Percentiles rank a stretch among this genome's conserved stretches.
phyloP scores from a whole-genome alignment of 805 yeast species.

The Yarrowia yakushimensis region DNA sequence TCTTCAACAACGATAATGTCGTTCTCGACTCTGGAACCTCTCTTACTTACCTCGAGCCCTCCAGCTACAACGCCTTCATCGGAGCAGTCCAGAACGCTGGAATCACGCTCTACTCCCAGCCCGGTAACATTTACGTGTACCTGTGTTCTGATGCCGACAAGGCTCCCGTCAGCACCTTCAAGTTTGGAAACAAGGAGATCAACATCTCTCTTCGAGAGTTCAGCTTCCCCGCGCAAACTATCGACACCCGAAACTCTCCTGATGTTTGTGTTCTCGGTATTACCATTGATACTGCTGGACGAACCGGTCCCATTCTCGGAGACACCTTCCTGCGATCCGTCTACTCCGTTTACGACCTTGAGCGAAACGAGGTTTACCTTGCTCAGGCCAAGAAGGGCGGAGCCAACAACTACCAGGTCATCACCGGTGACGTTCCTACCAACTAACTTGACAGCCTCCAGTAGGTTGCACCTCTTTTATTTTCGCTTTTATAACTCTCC shows the following conservation, averaged over 20 bases:
- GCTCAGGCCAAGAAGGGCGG: slow-evolving; percentile 15
- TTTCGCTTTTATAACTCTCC: background rate
- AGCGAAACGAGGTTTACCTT: background rate
- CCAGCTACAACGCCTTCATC: background rate
- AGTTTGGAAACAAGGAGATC: slow-evolving; percentile 1
- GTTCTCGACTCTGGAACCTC: slow-evolving; percentile 15
- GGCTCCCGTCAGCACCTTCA: background rate
- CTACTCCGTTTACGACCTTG: slow-evolving; percentile 8
- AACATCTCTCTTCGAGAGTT: background rate
- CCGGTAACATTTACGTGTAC: background rate
- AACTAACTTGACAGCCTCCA: background rate
- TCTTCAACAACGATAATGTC: background rate
- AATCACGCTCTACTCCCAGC: background rate
- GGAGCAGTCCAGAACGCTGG: background rate
- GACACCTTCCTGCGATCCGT: slow-evolving; percentile 6
- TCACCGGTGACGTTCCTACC: background rate
- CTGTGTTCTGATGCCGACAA: background rate
- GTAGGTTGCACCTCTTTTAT: background rate
- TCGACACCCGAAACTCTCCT: background rate
- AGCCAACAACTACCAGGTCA: background rate
- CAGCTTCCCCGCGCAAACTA: background rate
- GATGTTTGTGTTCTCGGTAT: background rate
- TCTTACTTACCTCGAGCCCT: background rate
- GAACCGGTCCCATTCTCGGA: slow-evolving; percentile 11
- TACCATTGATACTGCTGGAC: background rate